Base-by-base conservation (phyloP, 805 yeast genomes). In the Lipomyces japonicus region DNA sequence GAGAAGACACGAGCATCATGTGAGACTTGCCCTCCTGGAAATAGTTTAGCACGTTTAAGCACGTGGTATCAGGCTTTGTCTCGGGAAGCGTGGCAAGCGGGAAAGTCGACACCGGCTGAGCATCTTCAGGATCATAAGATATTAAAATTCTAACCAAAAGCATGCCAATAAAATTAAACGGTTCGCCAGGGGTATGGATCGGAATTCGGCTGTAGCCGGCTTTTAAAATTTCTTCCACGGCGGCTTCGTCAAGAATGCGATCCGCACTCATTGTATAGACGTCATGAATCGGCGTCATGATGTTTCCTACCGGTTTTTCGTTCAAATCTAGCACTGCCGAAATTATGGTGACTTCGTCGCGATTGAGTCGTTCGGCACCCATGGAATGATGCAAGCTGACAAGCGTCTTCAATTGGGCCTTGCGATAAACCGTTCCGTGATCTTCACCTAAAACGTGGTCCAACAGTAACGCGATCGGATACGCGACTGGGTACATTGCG, bases 11-110 rank as follows among this genome's bases (percentile, higher is more conserved):
- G 32, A 90, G 82, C 62, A 93, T 91, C 98, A 91, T 91, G 69
- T 91, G 98, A 1, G 95, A 84, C 68, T 89, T 90, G 54, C 98
- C 98, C 67, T 91, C 97, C 68, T 91, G 98, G 75, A 93, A 91
- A 70, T 91, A 91, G 68, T 91, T 91, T 63, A 91, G 75, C 59
- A 91, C 90, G 68, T 93, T 91, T 64, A 91, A 74, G 68, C 97
- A 91, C 4, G 96, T 88, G 3, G 97, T 90, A 45, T 84, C 89
- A 21, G 87, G 84, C 2, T 84, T 80, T 0, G 98, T 91, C 70
- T 91, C 97, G 0, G 98, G 98, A 40, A 91, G 75, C 0, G 97
- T 93, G 1, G 97, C 97, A 61, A 91, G 75, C 5, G 97, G 96
- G 73, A 91, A 91, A 10, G 89, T 80, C 0, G 95, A 86, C 26